These are phyloP conservation scores for Astrocystis sublimbata DNA, from an alignment of 495 filamentous ascomycete genomes.

Conservation along the genomic window DNA sequence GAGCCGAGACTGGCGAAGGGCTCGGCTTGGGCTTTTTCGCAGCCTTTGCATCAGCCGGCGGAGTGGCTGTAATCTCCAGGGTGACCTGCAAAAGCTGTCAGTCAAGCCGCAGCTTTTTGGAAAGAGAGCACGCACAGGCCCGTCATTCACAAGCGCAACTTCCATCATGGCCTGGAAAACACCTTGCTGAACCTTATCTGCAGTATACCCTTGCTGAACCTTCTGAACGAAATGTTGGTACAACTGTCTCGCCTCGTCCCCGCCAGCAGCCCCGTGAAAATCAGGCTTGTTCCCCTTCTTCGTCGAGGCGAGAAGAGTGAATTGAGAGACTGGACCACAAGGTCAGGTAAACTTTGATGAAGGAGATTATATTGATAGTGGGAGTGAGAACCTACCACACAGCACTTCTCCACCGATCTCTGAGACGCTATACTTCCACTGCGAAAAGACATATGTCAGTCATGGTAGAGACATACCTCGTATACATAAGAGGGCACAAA, in stretches of 20 bases:
- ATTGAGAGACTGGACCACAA: conserved; percentile 79
- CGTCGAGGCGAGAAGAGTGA: conserved; percentile 87
- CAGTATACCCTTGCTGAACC: conserved; percentile 68
- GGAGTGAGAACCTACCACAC: conserved; percentile 63
- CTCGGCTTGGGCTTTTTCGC: no score
- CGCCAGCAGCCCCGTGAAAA: conserved; percentile 85
- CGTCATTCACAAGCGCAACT: conserved; percentile 89
- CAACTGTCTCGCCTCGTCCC: conserved; percentile 71
- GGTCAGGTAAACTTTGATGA: background rate
- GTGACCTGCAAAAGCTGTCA: conserved; percentile 34
- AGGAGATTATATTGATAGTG: background rate
- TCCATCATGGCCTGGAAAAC: conserved; percentile 99
- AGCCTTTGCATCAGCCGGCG: conserved; percentile 49
- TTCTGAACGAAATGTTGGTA: conserved; percentile 82
- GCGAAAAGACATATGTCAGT: conserved; percentile 22
- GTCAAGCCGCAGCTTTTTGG: conserved; percentile 13
- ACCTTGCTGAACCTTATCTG: conserved; percentile 86
- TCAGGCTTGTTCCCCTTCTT: conserved; percentile 95
- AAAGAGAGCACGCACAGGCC: conserved; percentile 68
- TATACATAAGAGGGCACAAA: background rate
- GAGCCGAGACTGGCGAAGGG: background rate
- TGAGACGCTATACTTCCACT: conserved; percentile 89
- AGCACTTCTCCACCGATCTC: conserved; percentile 88
- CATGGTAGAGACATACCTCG: background rate
- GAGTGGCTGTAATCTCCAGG: conserved; percentile 30